Conservation (phyloP, 2,329 filamentous ascomycete species). For the Alternaria gaisen region DNA sequence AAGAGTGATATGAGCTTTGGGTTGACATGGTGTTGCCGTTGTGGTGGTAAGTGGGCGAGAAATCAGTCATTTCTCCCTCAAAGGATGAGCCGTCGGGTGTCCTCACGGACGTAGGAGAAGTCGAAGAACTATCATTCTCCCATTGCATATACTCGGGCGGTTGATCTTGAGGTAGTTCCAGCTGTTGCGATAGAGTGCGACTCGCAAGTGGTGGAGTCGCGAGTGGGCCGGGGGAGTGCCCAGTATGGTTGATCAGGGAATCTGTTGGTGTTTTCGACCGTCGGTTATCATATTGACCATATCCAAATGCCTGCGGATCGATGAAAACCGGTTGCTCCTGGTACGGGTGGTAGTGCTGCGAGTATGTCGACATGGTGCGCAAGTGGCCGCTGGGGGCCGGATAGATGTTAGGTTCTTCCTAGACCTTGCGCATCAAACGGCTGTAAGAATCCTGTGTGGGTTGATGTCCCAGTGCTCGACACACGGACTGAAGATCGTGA, state of each 20-base stretch:
- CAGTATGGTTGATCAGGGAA: slow-evolving; percentile 46
- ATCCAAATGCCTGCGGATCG: slow-evolving; percentile 30
- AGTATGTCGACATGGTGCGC: slow-evolving; percentile 44
- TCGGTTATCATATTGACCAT: slow-evolving; percentile 35
- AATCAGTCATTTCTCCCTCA: slow-evolving; percentile 45
- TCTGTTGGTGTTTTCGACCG: slow-evolving; percentile 48
- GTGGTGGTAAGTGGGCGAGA: slow-evolving; percentile 40
- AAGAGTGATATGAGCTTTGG: slow-evolving; percentile 33
- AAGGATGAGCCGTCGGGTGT: slow-evolving; percentile 47
- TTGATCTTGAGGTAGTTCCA: slow-evolving; percentile 39
- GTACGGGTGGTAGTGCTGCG: slow-evolving; percentile 30
- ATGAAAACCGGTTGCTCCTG: slow-evolving; percentile 33
- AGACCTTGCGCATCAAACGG: slow-evolving; percentile 38
- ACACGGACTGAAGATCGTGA: slow-evolving; percentile 34
- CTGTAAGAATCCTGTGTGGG: slow-evolving; percentile 37
- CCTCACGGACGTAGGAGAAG: slow-evolving; percentile 47
- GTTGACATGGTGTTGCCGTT: slow-evolving; percentile 36
- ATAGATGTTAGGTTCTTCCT: slow-evolving; percentile 29
- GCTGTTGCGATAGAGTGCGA: slow-evolving; percentile 44
- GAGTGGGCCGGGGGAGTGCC: slow-evolving; percentile 45
- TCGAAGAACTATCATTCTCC: slow-evolving; percentile 46
- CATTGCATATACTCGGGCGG: slow-evolving; percentile 42
- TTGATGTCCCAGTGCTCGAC: slow-evolving; percentile 35
- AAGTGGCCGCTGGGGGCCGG: slow-evolving; percentile 29
- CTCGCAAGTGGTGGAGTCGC: slow-evolving; percentile 45